A percentile compares a stretch with the other conserved stretches of the same genome.
Conservation (phyloP, 1,284 basidiomycete genomes). For the Phylloporus gajari region DNA sequence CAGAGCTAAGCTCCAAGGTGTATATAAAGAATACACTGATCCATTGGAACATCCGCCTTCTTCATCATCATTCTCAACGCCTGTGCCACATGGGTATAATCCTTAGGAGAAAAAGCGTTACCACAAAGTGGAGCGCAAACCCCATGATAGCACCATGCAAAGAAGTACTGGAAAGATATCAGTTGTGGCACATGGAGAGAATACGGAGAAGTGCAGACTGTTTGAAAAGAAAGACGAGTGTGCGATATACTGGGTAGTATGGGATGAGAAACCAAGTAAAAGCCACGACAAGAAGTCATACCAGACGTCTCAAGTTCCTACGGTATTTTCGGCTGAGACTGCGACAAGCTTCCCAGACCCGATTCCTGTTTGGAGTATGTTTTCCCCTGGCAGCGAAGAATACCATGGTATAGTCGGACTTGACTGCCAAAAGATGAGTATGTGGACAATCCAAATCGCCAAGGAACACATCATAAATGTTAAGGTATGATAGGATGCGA, state of each 20-base stretch:
- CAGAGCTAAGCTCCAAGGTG: too few relatives aligned
- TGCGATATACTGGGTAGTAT: constrained; percentile 76
- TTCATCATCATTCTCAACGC: too few relatives aligned
- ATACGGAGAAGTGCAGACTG: constrained; percentile 53
- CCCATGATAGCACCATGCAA: constrained; percentile 87
- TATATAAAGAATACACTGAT: too few relatives aligned
- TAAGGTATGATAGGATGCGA: constrained; percentile 79
- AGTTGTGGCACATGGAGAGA: not conserved
- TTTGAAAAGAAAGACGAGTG: constrained; percentile 90
- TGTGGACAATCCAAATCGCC: not conserved
- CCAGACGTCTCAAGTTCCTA: constrained; percentile 86
- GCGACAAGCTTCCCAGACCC: constrained; percentile 90
- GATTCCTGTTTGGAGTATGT: constrained; percentile 84
- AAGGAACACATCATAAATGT: constrained; percentile 73
- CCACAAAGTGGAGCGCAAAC: constrained; percentile 46
- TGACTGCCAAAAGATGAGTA: constrained; percentile 61
- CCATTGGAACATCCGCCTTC: too few relatives aligned
- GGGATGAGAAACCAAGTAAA: constrained; percentile 12
- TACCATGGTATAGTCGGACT: constrained; percentile 87
- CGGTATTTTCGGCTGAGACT: constrained; percentile 84
- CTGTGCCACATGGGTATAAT: too few relatives aligned
- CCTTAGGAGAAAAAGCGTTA: not conserved
- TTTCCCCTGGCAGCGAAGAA: constrained; percentile 86
- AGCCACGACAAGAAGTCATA: constrained; percentile 44
- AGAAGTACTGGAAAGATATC: too few relatives aligned